Base-by-base conservation (phyloP, 345 rosid genomes). In the Odontarrhena argentea region DNA sequence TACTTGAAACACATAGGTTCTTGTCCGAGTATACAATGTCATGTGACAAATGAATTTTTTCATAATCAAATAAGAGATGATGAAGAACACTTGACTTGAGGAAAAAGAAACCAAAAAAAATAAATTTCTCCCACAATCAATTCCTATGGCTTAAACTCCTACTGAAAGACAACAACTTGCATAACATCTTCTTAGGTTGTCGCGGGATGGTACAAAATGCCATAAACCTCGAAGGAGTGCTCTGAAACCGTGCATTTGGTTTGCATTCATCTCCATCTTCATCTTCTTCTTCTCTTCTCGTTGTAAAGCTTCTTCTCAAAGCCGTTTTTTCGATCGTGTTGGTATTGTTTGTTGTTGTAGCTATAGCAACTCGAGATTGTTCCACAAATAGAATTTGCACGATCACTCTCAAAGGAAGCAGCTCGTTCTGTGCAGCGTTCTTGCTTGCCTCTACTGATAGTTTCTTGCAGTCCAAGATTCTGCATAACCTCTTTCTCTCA, bases 381-480 rank as follows among this genome's bases (percentile, higher is more conserved):
- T 93, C 97, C 12, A 86, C 83, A 73, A 93, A 90, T 58, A 93
- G 89, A 74, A 90, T 96, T 76, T 93, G 97, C 4, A 93, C 96
- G 32, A 93, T 94, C 3, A 90, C 92, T 64, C 98, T 83, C 24
- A 93, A 64, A 0, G 98, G 98, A 44, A 93, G 92, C 11, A 84
- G 69, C 79, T 93, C 96, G 42, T 93, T 93, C 56, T 84, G 96
- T 8, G 98, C 98, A 6, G 98, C 97, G 35, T 85, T 95, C 87
- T 86, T 90, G 78, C 98, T 86, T 67, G 96, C 91, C 63, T 90
- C 97, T 61, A 84, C 72, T 3, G 98, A 83, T 36, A 93, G 86
- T 71, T 87, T 93, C 81, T 83, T 93, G 88, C 97, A 93, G 80
- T 93, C 87, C 30, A 93, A 81, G 65, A 83, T 73, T 68, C 89